Conservation (phyloP, 345 rosid species). For the Aurinia saxatilis region DNA sequence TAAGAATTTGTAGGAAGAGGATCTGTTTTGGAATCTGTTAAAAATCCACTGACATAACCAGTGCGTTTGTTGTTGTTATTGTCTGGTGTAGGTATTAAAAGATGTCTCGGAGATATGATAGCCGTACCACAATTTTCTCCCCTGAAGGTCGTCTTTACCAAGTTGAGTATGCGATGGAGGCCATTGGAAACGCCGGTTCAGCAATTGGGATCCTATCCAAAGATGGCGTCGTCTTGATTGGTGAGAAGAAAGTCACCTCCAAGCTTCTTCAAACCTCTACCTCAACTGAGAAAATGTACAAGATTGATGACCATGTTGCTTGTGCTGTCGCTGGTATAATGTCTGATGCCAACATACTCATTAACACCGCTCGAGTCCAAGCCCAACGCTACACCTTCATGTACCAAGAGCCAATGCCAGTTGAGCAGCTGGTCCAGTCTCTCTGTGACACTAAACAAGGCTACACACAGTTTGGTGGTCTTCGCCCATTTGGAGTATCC, state of each 20-base stretch:
- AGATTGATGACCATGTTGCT: constrained; percentile 93
- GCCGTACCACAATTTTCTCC: constrained; percentile 97
- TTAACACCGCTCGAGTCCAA: constrained; percentile 91
- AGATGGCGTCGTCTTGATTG: constrained; percentile 88
- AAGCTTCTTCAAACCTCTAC: constrained; percentile 91
- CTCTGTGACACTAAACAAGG: constrained; percentile 97
- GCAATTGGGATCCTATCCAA: constrained; percentile 84
- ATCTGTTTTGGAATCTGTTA: background rate
- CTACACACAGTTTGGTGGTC: constrained; percentile 95
- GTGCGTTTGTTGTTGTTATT: background rate
- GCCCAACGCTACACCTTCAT: constrained; percentile 85
- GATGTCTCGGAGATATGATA: constrained; percentile 97
- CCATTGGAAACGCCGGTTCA: constrained; percentile 93
- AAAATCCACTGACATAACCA: background rate
- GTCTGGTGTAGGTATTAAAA: background rate
- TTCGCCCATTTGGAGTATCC: constrained; percentile 92
- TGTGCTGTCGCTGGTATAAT: constrained; percentile 97
- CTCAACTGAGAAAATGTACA: constrained; percentile 93
- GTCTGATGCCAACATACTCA: constrained; percentile 97
- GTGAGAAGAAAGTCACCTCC: constrained; percentile 97
- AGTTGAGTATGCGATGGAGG: constrained; percentile 98
- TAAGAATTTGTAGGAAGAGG: too few relatives aligned
- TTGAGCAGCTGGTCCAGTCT: constrained; percentile 92
- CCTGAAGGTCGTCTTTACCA: constrained; percentile 99
- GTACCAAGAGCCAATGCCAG: constrained; percentile 96